Evolutionary conservation across 1,284 basidiomycete genomes (phyloP), one percentile per base, ranked within the genome.

Genomic region (Sphaerobolus stellatus): DNA sequence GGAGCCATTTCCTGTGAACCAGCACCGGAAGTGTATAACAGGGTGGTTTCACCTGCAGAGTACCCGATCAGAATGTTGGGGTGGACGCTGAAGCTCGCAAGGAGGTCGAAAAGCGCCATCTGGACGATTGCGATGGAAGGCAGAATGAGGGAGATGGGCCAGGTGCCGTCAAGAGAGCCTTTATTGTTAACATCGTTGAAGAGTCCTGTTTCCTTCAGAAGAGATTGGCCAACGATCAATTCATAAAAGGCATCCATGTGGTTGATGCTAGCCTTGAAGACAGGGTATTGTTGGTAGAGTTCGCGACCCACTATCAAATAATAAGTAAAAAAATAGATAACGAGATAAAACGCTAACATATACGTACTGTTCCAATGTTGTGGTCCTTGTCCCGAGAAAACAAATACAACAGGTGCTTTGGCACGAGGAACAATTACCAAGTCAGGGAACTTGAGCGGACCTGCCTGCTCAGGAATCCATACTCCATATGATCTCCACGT

Each of bases 21-120:
- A 2, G 75, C 70, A 6, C 76, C 76, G 7, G 70, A 75, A 0
- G 74, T 72, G 54, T 76, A 77, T 1, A 77, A 48, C 18, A 76
- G 53, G 0, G 74, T 70, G 1, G 75, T 73, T 59, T 79, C 77
- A 5, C 75, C 74, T 5, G 69, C 68, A 1, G 73, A 75, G 61
- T 76, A 74, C 0, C 75, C 77, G 11, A 77, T 50, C 9, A 77
- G 56, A 3, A 62, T 60, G 45, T 73, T 66, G 0, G 76, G 74
- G 3, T 52, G 49, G 24, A 76, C 51, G 6, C 74, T 72, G 7
- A 75, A 43, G 24, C 60, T 60, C 4, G 56, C 49, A 0, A 79
- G 60, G 1, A 73, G 61, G 45, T 79, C 77, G 49, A 71, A 67
- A 4, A 77, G 58, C 0, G 76, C 77, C 5, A 77, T 70, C 58